These are phyloP conservation scores for Heterococcus sp. DNA, from an alignment of 108 stramenopile species.

Conservation along the genomic window DNA sequence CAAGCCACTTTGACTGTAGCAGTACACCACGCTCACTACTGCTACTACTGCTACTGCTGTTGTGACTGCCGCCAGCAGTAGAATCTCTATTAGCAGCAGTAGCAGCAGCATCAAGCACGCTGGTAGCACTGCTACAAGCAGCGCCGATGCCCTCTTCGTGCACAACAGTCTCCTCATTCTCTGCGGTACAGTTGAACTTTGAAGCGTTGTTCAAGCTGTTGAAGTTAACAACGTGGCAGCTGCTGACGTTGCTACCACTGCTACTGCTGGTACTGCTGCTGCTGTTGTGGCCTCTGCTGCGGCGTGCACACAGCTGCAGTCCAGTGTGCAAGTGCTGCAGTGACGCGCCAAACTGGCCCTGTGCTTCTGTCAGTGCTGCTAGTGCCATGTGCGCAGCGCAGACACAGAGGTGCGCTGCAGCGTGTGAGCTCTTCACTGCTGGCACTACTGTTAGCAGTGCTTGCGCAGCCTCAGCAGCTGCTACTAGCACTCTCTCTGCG, in stretches of 20 bases:
- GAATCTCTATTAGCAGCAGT: not conserved
- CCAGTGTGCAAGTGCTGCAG: not conserved
- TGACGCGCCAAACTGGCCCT: not conserved
- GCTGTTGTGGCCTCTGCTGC: not conserved
- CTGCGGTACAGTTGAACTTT: no score
- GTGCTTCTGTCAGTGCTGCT: not conserved
- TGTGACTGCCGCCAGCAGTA: not conserved
- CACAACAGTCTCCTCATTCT: no score
- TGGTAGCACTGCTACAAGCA: not conserved
- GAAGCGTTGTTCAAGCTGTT: no score
- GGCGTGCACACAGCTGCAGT: not conserved
- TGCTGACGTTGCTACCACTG: not conserved
- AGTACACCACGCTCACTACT: not conserved
- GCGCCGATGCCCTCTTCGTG: no score
- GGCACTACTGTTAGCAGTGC: not conserved
- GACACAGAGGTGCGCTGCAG: not conserved
- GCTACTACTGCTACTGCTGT: not conserved
- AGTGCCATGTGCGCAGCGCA: not conserved
- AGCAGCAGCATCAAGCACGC: not conserved
- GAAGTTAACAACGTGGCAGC: not conserved
- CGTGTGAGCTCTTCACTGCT: not conserved
- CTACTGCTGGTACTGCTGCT: no score
- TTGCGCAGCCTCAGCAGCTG: not conserved
- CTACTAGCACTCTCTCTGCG: not conserved
- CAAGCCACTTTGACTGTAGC: slow-evolving; percentile 19